Evolutionary conservation across 1,284 basidiomycete genomes (phyloP), one percentile per base, ranked within the genome.

Genomic region (Vanrija sp.): DNA sequence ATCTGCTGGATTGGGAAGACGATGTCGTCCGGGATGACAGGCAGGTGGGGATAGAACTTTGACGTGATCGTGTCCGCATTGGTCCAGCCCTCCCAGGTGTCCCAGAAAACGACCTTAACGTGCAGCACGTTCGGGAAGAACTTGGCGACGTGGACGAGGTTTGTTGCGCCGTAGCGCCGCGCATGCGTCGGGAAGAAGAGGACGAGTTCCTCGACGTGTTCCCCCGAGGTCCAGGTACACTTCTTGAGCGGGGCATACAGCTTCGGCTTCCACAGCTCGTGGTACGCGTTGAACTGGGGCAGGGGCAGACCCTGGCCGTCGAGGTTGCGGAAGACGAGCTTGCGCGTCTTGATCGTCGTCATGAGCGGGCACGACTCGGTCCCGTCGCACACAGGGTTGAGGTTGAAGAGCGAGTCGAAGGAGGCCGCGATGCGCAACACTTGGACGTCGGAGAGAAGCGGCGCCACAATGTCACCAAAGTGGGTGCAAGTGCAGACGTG

Each of bases 11-110:
- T 34, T 2, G 91, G 87, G 55, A 86, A 86, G 65, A 88, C 88
- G 29, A 77, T 96, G 53, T 95, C 73, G 80, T 91, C 67, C 83
- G 93, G 74, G 80, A 82, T 54, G 83, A 88, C 54, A 87, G 90
- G 69, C 90, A 78, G 55, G 48, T 46, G 9, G 18, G 12, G 10
- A 34, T 34, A 12, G 34, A 34, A 34, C 12, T 12, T 34, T 6
- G 12, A 12, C 9, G 5, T 34, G 9, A 23, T 2, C 21, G 19
- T n/a, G n/a, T 42, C 40, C 1, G 9, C 40, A 7, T 18, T 12
- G 7, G 26, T 39, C 49, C 49, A 50, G 14, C 49, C 49, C 29
- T 50, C 42, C 49, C 49, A 50, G 5, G n/a, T 38, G 3, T 39
- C 26, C 16, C 29, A 38, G 40, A 50, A 50, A 19, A 50, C 28